Conservation (phyloP, 2,329 filamentous ascomycete genomes). For the Monascus ruber region DNA sequence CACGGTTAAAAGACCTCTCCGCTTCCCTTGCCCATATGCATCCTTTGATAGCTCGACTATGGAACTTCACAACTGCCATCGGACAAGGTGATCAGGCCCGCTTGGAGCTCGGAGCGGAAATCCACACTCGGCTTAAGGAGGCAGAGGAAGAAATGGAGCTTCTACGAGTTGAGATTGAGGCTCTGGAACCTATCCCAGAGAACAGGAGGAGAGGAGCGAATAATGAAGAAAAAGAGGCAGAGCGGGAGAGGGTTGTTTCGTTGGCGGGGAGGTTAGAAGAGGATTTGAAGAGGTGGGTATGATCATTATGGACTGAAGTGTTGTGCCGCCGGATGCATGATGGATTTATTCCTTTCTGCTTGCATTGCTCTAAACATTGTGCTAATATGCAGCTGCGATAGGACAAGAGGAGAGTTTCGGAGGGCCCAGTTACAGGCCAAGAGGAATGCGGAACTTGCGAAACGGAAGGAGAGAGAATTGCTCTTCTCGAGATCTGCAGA, state of each 20-base stretch:
- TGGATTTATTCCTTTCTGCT: not conserved
- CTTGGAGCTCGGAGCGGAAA: constrained; percentile 67
- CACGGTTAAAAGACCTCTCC: constrained; percentile 41
- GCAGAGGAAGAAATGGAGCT: constrained; percentile 77
- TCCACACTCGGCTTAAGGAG: constrained; percentile 64
- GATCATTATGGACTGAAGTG: not conserved
- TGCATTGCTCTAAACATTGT: not conserved
- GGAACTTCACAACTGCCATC: constrained; percentile 51
- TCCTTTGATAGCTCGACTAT: constrained; percentile 45
- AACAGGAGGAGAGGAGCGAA: constrained; percentile 21
- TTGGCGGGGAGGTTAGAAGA: constrained; percentile 54
- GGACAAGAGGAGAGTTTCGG: constrained; percentile 58
- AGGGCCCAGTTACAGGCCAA: constrained; percentile 73
- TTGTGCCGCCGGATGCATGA: not conserved
- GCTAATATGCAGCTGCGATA: constrained; percentile 12
- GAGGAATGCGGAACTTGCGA: constrained; percentile 60
- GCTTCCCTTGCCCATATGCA: constrained; percentile 43
- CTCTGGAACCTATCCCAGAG: constrained; percentile 43
- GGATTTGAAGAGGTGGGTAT: constrained; percentile 58
- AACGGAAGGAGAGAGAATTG: constrained; percentile 63
- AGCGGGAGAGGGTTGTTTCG: constrained; percentile 55
- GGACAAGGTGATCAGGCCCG: constrained; percentile 54
- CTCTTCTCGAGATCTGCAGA: constrained; percentile 48
- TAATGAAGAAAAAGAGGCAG: constrained; percentile 47
- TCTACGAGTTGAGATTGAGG: constrained; percentile 64